Evolutionary conservation across 2,329 filamentous ascomycete genomes (phyloP).

Genomic region (Monosporascus sp.): DNA sequence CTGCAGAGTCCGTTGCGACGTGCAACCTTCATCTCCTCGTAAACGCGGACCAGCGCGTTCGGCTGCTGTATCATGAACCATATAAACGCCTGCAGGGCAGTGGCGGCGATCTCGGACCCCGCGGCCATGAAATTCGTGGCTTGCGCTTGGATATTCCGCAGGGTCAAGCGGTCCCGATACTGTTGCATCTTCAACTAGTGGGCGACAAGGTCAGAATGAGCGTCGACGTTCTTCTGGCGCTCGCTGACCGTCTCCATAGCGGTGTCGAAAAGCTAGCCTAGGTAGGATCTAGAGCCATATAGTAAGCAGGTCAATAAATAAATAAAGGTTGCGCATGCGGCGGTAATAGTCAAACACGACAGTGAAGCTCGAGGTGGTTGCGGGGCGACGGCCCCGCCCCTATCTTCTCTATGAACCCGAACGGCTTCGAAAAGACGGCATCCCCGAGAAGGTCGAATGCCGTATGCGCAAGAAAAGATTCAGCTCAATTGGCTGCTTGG

Average conservation of each 20-base stretch:
- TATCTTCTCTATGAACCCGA: constrained; percentile 25
- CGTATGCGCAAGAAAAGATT: constrained; percentile 19
- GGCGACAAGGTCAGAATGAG: constrained; percentile 10
- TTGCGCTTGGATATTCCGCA: constrained; percentile 14
- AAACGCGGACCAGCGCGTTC: constrained; percentile 5
- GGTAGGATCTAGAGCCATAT: constrained; percentile 11
- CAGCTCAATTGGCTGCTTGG: constrained; percentile 9
- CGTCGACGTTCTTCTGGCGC: constrained; percentile 9
- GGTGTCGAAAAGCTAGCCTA: constrained; percentile 1
- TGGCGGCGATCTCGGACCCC: constrained; percentile 16
- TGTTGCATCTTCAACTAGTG: constrained; percentile 12
- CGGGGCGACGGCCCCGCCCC: constrained; percentile 16
- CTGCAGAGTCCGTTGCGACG: constrained; percentile 4
- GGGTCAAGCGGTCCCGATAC: constrained; percentile 11
- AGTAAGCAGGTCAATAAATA: constrained; percentile 14
- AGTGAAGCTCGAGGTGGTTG: not conserved
- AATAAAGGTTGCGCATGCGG: constrained; percentile 7
- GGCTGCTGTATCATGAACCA: constrained; percentile 20
- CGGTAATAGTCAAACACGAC: constrained; percentile 5
- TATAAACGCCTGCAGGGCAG: constrained; percentile 20
- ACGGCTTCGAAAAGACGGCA: constrained; percentile 24
- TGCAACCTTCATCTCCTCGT: constrained; percentile 18
- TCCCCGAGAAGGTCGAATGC: constrained; percentile 29
- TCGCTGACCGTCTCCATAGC: constrained; percentile 3
- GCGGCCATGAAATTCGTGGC: constrained; percentile 13